These are phyloP conservation scores for Suhomyces bokatorum DNA, from an alignment of 1,139 yeast species.

Conservation along the genomic window DNA sequence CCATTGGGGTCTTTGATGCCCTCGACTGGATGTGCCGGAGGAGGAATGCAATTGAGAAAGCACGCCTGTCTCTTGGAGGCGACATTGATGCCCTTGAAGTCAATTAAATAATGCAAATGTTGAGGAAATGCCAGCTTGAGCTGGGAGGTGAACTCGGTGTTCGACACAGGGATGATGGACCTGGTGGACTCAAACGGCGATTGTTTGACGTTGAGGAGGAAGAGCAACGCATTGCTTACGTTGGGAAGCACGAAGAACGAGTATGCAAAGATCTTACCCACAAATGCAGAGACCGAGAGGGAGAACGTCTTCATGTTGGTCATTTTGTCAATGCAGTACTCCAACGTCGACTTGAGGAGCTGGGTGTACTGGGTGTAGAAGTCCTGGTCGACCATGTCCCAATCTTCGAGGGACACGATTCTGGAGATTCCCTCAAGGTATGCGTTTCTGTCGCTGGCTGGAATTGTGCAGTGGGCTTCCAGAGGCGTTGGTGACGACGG, in stretches of 20 bases:
- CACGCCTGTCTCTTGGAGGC: conserved; percentile 25
- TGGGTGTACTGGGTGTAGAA: conserved; percentile 27
- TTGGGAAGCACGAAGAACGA: conserved; percentile 60
- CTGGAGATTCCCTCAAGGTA: conserved; percentile 74
- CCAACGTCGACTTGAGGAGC: conserved; percentile 54
- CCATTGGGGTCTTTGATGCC: conserved; percentile 65
- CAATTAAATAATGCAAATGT: conserved; percentile 39
- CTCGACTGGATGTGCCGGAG: conserved; percentile 55
- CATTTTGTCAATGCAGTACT: conserved; percentile 51
- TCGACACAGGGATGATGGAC: conserved; percentile 1
- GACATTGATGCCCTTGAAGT: conserved; percentile 32
- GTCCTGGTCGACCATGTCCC: conserved; percentile 42
- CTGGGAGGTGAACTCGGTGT: background rate
- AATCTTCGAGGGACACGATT: conserved; percentile 62
- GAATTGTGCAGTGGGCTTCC: conserved; percentile 16
- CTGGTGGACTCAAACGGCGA: conserved; percentile 25
- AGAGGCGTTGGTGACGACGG: background rate
- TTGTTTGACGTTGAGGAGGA: conserved; percentile 59
- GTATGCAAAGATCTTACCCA: conserved; percentile 79
- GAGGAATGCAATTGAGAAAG: conserved; percentile 40
- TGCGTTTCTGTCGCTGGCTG: conserved; percentile 60
- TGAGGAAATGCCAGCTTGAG: conserved; percentile 32
- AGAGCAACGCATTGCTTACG: conserved; percentile 63
- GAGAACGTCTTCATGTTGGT: conserved; percentile 57
- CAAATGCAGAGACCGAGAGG: conserved; percentile 64